phyloP scores from a whole-genome alignment of 352 stramenopile genomes.

The Porosira glacialis region DNA sequence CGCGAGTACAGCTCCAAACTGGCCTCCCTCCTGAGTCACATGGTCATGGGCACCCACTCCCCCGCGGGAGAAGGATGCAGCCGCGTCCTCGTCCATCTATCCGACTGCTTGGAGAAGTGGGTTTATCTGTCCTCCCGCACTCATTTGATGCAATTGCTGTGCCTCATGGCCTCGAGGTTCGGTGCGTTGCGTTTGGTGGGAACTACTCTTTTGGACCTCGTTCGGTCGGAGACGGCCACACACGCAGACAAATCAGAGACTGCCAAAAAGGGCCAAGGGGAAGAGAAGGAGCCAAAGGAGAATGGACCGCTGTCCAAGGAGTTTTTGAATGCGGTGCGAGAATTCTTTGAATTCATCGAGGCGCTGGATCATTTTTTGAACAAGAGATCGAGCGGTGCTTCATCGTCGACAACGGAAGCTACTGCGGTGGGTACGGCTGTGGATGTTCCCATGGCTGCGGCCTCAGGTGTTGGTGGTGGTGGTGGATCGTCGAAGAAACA shows the following conservation, averaged over 20 bases:
- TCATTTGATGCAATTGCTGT: constrained; percentile 43
- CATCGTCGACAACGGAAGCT: background rate
- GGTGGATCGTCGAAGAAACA: too few species aligned
- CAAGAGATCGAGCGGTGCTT: constrained; percentile 1
- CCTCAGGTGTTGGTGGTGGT: background rate
- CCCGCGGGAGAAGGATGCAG: constrained; percentile 20
- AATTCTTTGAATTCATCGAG: constrained; percentile 47
- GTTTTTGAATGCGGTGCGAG: constrained; percentile 7
- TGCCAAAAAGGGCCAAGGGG: background rate
- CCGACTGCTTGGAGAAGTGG: constrained; percentile 32
- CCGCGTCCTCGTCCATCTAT: constrained; percentile 36
- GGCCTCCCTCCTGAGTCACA: constrained; percentile 27
- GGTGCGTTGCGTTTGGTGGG: constrained; percentile 36
- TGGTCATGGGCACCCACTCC: constrained; percentile 14
- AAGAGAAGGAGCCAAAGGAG: background rate
- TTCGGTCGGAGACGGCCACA: constrained; percentile 11
- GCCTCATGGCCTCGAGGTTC: constrained; percentile 46
- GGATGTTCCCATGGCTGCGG: background rate
- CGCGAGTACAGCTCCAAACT: constrained; percentile 22
- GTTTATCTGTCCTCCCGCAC: background rate
- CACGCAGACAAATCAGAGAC: background rate
- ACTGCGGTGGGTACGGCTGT: background rate
- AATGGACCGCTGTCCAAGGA: background rate
- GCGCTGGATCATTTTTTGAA: constrained; percentile 41
- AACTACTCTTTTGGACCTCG: constrained; percentile 24